Base-by-base conservation (phyloP, 192 early-diverging fungal genomes). In the Pilobolus umbonatus region DNA sequence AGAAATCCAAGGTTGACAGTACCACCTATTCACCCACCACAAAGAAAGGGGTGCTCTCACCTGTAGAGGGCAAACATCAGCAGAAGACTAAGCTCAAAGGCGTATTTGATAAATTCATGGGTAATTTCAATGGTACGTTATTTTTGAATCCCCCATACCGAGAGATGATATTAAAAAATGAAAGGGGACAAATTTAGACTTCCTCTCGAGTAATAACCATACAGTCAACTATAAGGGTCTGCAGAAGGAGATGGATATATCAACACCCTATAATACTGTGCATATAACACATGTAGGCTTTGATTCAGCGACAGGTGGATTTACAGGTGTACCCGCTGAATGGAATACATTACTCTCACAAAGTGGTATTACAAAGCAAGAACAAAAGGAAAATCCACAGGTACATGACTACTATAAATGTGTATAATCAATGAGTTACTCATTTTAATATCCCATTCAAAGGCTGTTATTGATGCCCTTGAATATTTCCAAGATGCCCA, bases 251-350 rank as follows among this genome's bases (percentile, higher is more conserved):
- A 11, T 19, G 22, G 56, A 38, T 44, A 93, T 98, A 52, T 95
- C 93, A 7, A 85, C 87, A 22, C 96, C 96, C 4, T 98, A 93
- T 75, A 97, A 97, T 68, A 91, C 94, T 12, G 87, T 95, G 29
- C 96, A 98, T 75, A 76, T 98, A 28, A 97, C 95, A 15, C 96
- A 98, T 69, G 96, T 98, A 31, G 96, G 96, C 11, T 98, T 92
- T 68, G 94, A 98, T 74, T 83, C 87, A 52, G 93, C 96, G 59
- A 96, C 92, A 35, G 95, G 94, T 44, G 94, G 97, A 77, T 93
- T 93, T 60, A 91, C 89, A 30, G 96, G 96, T 21, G 69, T 98
- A 47, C 96, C 96, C 34, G 85, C 85, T 65, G 91, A 94, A 70
- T 98, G 96, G 95, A 84, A 90, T 31, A 80, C 85, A 34, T 75